Conservation (phyloP, 257 asterid genomes). For the Solanum chmielewskii region DNA sequence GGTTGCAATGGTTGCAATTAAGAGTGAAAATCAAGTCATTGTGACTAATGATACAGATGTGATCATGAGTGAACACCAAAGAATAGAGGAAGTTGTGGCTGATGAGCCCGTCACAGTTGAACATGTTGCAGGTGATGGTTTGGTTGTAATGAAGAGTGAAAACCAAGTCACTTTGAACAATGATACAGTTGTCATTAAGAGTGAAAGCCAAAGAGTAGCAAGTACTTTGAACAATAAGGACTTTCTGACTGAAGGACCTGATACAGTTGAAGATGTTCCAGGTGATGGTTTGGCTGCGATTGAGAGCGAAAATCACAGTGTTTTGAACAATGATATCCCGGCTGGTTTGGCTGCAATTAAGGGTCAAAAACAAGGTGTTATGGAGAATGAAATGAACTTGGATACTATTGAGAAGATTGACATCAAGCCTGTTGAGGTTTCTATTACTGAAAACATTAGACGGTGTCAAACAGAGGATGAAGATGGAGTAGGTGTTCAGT, state of each 20-base stretch:
- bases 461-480: background rate
- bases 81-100: background rate
- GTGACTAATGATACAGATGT: background rate
- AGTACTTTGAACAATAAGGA: conserved; percentile 1
- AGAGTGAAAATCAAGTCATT: background rate
- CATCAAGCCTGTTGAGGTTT: background rate
- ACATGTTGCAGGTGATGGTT: conserved; percentile 8
- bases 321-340: background rate
- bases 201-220: background rate
- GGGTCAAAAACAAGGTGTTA: conserved; percentile 1
- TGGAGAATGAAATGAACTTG: background rate
- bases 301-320: background rate
- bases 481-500: background rate
- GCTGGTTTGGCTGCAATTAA: background rate
- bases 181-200: background rate
- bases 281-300: background rate
- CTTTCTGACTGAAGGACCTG: background rate
- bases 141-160: background rate
- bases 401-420: background rate
- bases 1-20: background rate
- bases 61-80: background rate
- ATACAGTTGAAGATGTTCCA: conserved; percentile 8
- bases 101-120: conserved; percentile 10
- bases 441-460: background rate
- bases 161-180: conserved; percentile 3